phyloP scores from a whole-genome alignment of 768 basidiomycete species.

The Suillus subaureus region DNA sequence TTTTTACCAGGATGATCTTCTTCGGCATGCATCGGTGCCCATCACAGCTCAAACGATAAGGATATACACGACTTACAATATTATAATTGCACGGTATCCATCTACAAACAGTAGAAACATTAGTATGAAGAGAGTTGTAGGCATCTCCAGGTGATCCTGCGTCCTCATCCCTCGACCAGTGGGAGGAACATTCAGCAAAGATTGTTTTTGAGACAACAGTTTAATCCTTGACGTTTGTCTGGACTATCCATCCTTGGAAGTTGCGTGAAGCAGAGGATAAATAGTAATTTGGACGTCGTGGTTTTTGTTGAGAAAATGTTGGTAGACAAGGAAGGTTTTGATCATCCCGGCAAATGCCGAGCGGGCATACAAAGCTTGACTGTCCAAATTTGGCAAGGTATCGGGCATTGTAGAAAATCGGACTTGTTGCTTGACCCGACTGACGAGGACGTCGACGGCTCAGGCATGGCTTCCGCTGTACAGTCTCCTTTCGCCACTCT shows the following conservation, averaged over 20 bases:
- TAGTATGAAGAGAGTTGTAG: conserved; percentile 43
- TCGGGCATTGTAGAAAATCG: neutral
- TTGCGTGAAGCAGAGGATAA: conserved; percentile 49
- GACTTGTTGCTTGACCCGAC: neutral
- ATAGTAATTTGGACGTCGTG: conserved; percentile 87
- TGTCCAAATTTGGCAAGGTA: neutral
- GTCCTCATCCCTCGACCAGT: conserved; percentile 86
- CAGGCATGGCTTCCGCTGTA: conserved; percentile 20
- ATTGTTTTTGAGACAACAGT: conserved; percentile 82
- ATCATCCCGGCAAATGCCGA: conserved; percentile 30
- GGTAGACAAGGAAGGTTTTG: conserved; percentile 28
- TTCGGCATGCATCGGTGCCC: conserved; percentile 42
- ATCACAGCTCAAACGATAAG: neutral
- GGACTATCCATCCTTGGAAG: conserved; percentile 71
- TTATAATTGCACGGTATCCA: conserved; percentile 20
- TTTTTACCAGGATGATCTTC: conserved; percentile 92
- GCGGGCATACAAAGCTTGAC: neutral
- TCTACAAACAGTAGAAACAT: conserved; percentile 26
- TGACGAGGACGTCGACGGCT: conserved; percentile 3
- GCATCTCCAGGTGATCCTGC: conserved; percentile 91
- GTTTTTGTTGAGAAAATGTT: conserved; percentile 25
- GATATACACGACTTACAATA: conserved; percentile 11
- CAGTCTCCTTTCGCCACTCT: conserved; percentile 73
- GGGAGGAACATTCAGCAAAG: conserved; percentile 91
- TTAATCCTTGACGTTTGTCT: conserved; percentile 87